These are phyloP conservation scores for Phylloporus sp. DNA, from an alignment of 768 basidiomycete species.

Conservation along the genomic window DNA sequence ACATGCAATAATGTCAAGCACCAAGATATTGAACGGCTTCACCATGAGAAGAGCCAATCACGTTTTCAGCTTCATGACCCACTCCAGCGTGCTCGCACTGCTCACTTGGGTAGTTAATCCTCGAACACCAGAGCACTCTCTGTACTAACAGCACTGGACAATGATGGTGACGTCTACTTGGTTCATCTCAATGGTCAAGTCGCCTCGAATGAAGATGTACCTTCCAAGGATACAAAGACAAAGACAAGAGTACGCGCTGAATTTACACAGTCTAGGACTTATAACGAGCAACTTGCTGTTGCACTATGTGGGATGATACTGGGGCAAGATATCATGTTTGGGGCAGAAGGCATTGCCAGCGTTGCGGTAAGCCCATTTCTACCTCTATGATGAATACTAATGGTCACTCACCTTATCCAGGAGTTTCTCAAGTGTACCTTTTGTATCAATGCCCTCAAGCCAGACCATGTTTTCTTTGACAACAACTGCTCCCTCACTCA, in stretches of 20 bases:
- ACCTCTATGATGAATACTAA: neutral
- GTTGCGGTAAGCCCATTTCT: neutral
- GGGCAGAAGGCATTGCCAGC: conserved; percentile 2
- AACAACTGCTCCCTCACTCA: conserved; percentile 9
- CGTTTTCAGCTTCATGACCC: conserved; percentile 1
- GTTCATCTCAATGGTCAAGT: neutral
- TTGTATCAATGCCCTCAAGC: neutral
- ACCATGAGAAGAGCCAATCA: neutral
- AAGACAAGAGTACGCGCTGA: neutral
- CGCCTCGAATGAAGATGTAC: too few relatives aligned
- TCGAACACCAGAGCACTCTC: neutral
- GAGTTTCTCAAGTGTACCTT: conserved; percentile 9
- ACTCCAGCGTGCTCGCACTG: neutral
- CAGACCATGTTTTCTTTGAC: conserved; percentile 3
- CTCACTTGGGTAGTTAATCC: neutral
- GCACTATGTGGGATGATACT: too few relatives aligned
- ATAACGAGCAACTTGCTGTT: conserved; percentile 1
- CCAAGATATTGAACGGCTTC: neutral
- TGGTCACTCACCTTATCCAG: too few relatives aligned
- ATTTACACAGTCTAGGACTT: neutral
- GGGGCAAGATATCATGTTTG: too few relatives aligned
- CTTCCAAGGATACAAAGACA: neutral
- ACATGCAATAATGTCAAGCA: neutral
- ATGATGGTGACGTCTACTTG: neutral
- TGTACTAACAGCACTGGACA: neutral